Base-by-base conservation (phyloP, 2,329 filamentous ascomycete genomes). In the Monilinia fructicola region DNA sequence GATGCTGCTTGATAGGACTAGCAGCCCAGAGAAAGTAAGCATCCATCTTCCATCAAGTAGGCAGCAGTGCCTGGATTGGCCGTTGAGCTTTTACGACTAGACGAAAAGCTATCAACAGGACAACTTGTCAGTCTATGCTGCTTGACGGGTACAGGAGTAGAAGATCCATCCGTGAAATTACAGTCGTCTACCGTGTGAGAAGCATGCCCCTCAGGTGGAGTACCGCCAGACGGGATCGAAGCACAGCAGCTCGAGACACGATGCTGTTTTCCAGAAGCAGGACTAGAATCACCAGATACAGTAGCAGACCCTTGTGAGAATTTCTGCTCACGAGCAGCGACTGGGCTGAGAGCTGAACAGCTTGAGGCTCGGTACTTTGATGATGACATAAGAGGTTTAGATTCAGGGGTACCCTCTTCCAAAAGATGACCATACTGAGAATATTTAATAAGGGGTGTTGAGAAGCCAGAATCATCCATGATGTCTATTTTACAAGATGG, bases 241-340 rank as follows among this genome's bases (percentile, higher is more conserved):
- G 58, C 58, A 26, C 46, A 50, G n/a, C 58, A 61, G 44, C 58
- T 61, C n/a, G 58, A 61, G 48, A 50, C 18, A 26, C 58, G 58
- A 21, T 61, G 28, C 21, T 61, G 58, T 52, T 35, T 61, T 21
- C 38, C 9, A 2, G 31, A 50, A 61, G 6, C n/a, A 50, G 58
- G 31, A 50, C 28, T 40, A 5, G 9, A 52, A 6, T 26, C 31
- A 26, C 44, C 28, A 61, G 58, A 11, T 9, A 50, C 14, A 3
- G 7, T 26, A 42, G 21, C 18, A 16, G 18, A 40, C 23, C 18
- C 12, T n/a, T 23, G 35, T 4, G 18, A 7, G 9, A 50, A 35
- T 5, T 31, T 21, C 26, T 61, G 28, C n/a, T 50, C 31, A 18
- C 28, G 9, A 26, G 44, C 11, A 50, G 18, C 26, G 48, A 26